These are phyloP conservation scores for Linnemannia exigua DNA, from an alignment of 192 early-diverging fungal genomes.

Conservation along the genomic window DNA sequence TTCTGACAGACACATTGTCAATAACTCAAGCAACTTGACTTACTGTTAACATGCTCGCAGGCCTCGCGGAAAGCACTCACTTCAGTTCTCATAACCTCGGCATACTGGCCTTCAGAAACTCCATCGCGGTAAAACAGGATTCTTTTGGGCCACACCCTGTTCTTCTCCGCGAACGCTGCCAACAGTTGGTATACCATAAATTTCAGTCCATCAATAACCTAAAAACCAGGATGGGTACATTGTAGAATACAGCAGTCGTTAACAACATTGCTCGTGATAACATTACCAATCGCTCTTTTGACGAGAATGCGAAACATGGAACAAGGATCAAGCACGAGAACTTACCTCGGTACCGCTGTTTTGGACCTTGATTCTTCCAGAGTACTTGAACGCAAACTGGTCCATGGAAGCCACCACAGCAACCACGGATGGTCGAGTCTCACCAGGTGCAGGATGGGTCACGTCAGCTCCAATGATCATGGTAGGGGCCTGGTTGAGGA, in stretches of 20 bases:
- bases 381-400: constrained; percentile 11
- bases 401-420: constrained; percentile 57
- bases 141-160: constrained; percentile 63
- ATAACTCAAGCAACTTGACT: constrained; percentile 61
- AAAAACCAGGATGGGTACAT: neutral
- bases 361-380: constrained; percentile 29
- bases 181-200: constrained; percentile 62
- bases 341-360: constrained; percentile 29
- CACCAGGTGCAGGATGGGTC: constrained; percentile 81
- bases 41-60: constrained; percentile 30
- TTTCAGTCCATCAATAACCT: constrained; percentile 58
- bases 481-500: constrained; percentile 65
- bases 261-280: too few species aligned
- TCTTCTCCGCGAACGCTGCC: constrained; percentile 61
- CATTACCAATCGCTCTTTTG: too few species aligned
- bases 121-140: constrained; percentile 90
- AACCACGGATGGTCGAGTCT: constrained; percentile 29
- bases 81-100: constrained; percentile 73
- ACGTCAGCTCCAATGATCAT: constrained; percentile 92
- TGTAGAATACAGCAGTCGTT: neutral
- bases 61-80: constrained; percentile 72
- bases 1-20: neutral
- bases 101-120: constrained; percentile 85
- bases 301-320: too few species aligned
- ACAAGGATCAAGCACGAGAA: too few species aligned